These are phyloP conservation scores for Helotiales sp. DNA, from an alignment of 2,329 filamentous ascomycete genomes.

Conservation along the genomic window DNA sequence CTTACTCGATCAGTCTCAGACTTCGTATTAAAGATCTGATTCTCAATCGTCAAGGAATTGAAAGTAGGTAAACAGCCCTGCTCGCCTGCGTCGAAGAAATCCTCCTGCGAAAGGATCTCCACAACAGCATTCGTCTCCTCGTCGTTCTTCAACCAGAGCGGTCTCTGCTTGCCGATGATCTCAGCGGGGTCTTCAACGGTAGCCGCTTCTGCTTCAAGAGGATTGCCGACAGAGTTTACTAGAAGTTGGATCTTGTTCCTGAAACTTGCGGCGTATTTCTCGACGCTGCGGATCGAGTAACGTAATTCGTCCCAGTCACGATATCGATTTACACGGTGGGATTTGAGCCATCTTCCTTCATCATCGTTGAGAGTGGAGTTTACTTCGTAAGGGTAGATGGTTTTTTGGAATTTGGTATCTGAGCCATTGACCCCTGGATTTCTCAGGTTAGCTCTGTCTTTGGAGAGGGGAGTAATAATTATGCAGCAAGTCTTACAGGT, in stretches of 20 bases:
- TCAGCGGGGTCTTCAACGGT: constrained; percentile 35
- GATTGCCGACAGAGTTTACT: constrained; percentile 47
- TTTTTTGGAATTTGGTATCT: constrained; percentile 45
- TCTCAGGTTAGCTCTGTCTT: neutral
- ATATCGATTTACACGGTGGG: constrained; percentile 50
- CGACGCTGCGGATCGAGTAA: constrained; percentile 50
- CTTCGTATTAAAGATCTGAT: constrained; percentile 50
- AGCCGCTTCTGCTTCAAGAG: constrained; percentile 15
- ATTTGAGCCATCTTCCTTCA: constrained; percentile 48
- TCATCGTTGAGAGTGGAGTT: constrained; percentile 49
- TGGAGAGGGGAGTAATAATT: neutral
- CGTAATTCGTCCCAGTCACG: constrained; percentile 53
- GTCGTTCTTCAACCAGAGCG: constrained; percentile 47
- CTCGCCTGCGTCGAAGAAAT: constrained; percentile 48
- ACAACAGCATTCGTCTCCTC: constrained; percentile 41
- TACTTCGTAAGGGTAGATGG: constrained; percentile 47
- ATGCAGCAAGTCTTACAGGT: constrained; percentile 42
- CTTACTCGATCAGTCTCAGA: constrained; percentile 45
- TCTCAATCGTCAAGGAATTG: constrained; percentile 51
- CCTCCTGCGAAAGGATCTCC: constrained; percentile 48
- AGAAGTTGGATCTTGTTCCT: constrained; percentile 51
- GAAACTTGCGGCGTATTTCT: constrained; percentile 48
- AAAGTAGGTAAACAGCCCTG: constrained; percentile 50
- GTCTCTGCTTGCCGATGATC: constrained; percentile 44
- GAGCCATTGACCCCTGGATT: constrained; percentile 48